phyloP scores from a whole-genome alignment of 352 stramenopile genomes.

The Labyrinthula sp. region DNA sequence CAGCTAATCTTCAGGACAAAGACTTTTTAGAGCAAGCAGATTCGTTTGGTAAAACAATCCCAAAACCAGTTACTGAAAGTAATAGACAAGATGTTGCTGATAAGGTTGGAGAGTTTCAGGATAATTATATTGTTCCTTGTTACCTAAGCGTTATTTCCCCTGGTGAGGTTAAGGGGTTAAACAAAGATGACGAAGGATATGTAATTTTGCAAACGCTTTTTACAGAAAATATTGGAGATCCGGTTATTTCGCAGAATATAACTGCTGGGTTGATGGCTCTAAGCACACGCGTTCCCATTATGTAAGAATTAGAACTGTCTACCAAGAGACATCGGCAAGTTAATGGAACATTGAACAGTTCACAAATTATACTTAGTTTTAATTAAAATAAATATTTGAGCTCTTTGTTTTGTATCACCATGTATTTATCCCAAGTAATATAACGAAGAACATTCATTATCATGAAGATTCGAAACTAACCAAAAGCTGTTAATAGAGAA shows the following conservation, averaged over 20 bases:
- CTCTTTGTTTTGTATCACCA: too few relatives aligned
- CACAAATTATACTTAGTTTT: too few relatives aligned
- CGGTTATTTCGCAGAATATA: slow-evolving; percentile 9
- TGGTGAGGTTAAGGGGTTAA: slow-evolving; percentile 9
- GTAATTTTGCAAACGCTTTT: slow-evolving; percentile 19
- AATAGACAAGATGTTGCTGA: slow-evolving; percentile 10
- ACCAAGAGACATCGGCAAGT: too few relatives aligned
- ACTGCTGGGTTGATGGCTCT: slow-evolving; percentile 5
- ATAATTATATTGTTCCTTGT: slow-evolving; percentile 5
- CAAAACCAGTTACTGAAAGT: slow-evolving; percentile 2
- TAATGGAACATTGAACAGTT: too few relatives aligned
- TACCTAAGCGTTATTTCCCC: slow-evolving; percentile 15
- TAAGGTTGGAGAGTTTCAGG: slow-evolving; percentile 30
- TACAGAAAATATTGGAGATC: slow-evolving; percentile 27
- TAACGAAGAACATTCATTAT: too few relatives aligned
- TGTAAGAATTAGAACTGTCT: too few relatives aligned
- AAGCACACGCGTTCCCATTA: background rate
- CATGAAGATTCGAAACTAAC: too few relatives aligned
- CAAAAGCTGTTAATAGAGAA: too few relatives aligned
- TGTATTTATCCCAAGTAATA: too few relatives aligned
- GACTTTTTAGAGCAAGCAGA: slow-evolving; percentile 6
- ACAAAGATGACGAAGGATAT: slow-evolving; percentile 6
- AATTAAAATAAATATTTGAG: too few relatives aligned
- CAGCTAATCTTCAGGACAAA: slow-evolving; percentile 16
- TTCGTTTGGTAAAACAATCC: slow-evolving; percentile 4